A percentile compares a stretch with the other conserved stretches of the same genome.
Conservation (phyloP, 805 yeast genomes). For the Saturnispora halmiae region DNA sequence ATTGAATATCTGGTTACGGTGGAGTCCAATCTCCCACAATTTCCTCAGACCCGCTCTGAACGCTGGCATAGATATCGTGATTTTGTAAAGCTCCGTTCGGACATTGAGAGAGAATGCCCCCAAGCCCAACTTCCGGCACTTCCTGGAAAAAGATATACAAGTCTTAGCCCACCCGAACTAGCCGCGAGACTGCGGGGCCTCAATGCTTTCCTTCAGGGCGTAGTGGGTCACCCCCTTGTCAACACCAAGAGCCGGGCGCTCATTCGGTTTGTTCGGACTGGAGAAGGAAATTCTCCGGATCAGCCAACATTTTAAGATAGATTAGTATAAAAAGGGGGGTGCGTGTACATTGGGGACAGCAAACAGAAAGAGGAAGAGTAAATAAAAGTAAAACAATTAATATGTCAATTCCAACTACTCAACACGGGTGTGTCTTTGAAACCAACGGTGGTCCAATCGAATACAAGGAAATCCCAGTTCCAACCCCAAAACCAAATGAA, state of each 20-base stretch:
- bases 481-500: conserved; percentile 64
- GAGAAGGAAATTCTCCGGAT: too few relatives aligned
- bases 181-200: too few relatives aligned
- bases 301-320: not conserved
- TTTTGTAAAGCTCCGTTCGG: conserved; percentile 70
- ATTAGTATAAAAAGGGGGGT: conserved; percentile 81
- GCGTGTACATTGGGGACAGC: not conserved
- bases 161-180: too few relatives aligned
- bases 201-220: conserved; percentile 65
- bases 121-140: conserved; percentile 77
- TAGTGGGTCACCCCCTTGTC: conserved; percentile 87
- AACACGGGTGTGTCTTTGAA: conserved; percentile 60
- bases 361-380: conserved; percentile 2
- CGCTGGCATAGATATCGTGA: conserved; percentile 82
- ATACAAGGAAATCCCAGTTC: conserved; percentile 66
- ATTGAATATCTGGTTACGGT: conserved; percentile 86
- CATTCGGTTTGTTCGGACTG: not conserved
- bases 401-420: conserved; percentile 46
- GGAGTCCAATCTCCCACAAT: conserved; percentile 85
- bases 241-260: conserved; percentile 75
- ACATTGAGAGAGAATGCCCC: conserved; percentile 66
- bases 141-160: conserved; percentile 83
- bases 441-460: conserved; percentile 49
- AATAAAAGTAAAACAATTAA: conserved; percentile 20
- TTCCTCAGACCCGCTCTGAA: conserved; percentile 51